A percentile compares a stretch with the other conserved stretches of the same genome.
phyloP scores from a whole-genome alignment of 2,329 filamentous ascomycete species.

The Pseudopithomyces maydicus region DNA sequence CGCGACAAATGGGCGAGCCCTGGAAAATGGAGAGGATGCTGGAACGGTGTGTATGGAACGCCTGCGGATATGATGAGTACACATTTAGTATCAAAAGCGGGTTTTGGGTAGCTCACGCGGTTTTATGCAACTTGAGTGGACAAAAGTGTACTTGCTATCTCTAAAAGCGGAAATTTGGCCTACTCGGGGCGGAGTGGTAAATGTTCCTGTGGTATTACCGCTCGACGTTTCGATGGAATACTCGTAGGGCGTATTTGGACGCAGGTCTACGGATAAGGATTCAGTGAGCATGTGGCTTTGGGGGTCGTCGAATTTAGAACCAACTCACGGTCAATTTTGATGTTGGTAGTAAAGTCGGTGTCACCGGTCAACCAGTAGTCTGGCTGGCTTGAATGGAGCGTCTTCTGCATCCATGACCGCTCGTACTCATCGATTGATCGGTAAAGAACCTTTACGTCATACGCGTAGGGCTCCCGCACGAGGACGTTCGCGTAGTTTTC shows the following conservation, averaged over 20 bases:
- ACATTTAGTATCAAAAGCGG: background rate
- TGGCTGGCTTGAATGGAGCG: constrained; percentile 36
- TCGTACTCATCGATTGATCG: constrained; percentile 32
- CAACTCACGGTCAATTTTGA: constrained; percentile 61
- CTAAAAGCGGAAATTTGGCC: constrained; percentile 64
- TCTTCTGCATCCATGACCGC: constrained; percentile 40
- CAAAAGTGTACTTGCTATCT: constrained; percentile 80
- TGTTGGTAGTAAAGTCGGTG: constrained; percentile 79
- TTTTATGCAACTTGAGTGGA: constrained; percentile 92
- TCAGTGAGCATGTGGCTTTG: background rate
- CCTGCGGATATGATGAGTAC: background rate
- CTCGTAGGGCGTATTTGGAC: constrained; percentile 76
- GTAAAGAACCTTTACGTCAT: constrained; percentile 60
- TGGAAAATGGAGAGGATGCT: constrained; percentile 80
- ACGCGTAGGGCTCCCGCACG: constrained; percentile 79
- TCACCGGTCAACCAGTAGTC: constrained; percentile 66
- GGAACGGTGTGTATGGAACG: constrained; percentile 85
- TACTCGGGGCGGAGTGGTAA: constrained; percentile 74
- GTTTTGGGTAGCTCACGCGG: constrained; percentile 55
- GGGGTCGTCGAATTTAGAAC: background rate
- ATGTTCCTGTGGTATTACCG: constrained; percentile 83
- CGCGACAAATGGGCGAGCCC: constrained; percentile 78
- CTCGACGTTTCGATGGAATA: constrained; percentile 71
- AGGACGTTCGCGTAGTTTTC: constrained; percentile 78
- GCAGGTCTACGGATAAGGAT: constrained; percentile 53